phyloP scores from a whole-genome alignment of 306 rosid species.

The Abrus precatorius region DNA sequence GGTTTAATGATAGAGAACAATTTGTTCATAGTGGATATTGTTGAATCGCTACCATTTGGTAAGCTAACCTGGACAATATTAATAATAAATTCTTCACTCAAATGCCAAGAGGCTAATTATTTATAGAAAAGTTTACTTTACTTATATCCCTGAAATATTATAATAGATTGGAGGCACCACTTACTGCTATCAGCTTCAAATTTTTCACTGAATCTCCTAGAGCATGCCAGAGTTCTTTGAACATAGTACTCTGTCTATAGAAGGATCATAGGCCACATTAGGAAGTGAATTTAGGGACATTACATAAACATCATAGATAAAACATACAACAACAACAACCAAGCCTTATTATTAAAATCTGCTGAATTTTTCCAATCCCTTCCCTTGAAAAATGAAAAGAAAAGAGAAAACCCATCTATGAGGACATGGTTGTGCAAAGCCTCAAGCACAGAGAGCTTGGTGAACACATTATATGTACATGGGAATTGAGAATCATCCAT shows the following conservation, averaged over 20 bases:
- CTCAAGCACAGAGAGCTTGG: conserved; percentile 16
- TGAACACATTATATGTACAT: conserved; percentile 5
- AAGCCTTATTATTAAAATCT: neutral
- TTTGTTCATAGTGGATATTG: conserved; percentile 71
- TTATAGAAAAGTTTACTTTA: conserved; percentile 9
- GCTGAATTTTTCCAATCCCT: neutral
- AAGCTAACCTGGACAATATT: conserved; percentile 76
- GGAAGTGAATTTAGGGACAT: conserved; percentile 29
- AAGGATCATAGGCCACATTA: conserved; percentile 36
- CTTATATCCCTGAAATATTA: conserved; percentile 1
- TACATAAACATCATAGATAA: neutral
- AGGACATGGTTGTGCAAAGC: neutral
- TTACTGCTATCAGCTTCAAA: conserved; percentile 76
- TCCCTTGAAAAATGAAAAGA: neutral
- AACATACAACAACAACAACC: no score
- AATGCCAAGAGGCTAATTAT: conserved; percentile 26
- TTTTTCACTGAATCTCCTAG: conserved; percentile 69
- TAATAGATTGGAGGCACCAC: conserved; percentile 46
- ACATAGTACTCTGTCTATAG: conserved; percentile 64
- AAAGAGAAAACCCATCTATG: neutral
- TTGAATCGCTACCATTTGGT: conserved; percentile 77
- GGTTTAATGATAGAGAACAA: conserved; percentile 81
- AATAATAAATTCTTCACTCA: conserved; percentile 7
- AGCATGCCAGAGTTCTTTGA: conserved; percentile 78
- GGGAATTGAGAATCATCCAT: conserved; percentile 28